Evolutionary conservation across 2,329 filamentous ascomycete species (phyloP).

Genomic region (Hawksworthiomyces lignivorus): DNA sequence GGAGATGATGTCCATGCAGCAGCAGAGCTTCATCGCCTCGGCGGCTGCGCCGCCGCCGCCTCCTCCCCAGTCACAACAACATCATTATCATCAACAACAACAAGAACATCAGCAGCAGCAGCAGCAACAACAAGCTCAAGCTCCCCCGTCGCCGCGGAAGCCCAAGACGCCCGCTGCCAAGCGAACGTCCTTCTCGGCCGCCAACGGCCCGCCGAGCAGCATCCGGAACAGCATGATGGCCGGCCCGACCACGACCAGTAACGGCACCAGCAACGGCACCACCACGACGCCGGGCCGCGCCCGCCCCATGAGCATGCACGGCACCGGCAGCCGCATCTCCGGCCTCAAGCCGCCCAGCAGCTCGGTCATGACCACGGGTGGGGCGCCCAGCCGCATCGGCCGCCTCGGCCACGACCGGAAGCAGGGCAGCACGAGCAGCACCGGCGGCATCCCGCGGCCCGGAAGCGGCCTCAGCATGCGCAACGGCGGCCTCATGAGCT

Average conservation of each 20-base stretch:
- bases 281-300: slow-evolving; percentile 17
- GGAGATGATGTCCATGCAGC: slow-evolving; percentile 67
- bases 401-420: slow-evolving; percentile 37
- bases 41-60: slow-evolving; percentile 8
- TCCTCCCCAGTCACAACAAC: too few relatives aligned
- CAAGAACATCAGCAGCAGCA: background rate
- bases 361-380: slow-evolving; percentile 19
- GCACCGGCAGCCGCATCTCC: slow-evolving; percentile 25
- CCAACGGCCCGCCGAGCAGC: slow-evolving; percentile 13
- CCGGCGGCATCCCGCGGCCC: slow-evolving; percentile 40
- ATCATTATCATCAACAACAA: too few relatives aligned
- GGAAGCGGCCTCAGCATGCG: slow-evolving; percentile 41
- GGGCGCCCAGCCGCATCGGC: slow-evolving; percentile 40
- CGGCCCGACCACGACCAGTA: slow-evolving; percentile 3
- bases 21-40: slow-evolving; percentile 37
- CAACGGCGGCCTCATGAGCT: slow-evolving; percentile 73
- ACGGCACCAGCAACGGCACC: background rate
- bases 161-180: slow-evolving; percentile 9
- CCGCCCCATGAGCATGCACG: slow-evolving; percentile 16
- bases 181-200: slow-evolving; percentile 14
- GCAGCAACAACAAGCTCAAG: background rate
- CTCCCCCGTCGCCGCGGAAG: slow-evolving; percentile 1
- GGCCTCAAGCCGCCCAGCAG: slow-evolving; percentile 55
- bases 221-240: slow-evolving; percentile 17
- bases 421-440: slow-evolving; percentile 30